phyloP scores from a whole-genome alignment of 2,329 filamentous ascomycete genomes.

The Ophiocordyceps camponoti-saundersi region DNA sequence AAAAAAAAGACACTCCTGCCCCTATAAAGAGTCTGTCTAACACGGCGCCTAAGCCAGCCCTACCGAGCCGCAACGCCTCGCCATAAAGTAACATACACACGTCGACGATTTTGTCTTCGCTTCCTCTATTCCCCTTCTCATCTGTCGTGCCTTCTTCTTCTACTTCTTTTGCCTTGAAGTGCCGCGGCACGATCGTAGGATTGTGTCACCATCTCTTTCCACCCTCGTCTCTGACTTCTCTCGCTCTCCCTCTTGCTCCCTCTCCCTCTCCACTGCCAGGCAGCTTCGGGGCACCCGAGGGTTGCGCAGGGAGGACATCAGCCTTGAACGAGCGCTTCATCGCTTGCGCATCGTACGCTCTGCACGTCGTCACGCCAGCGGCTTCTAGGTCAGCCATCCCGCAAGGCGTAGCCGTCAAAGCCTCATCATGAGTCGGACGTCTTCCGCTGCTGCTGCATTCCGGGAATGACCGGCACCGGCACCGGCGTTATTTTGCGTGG shows the following conservation, averaged over 20 bases:
- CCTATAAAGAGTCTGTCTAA: not conserved
- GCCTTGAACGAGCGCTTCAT: too few relatives aligned
- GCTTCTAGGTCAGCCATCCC: too few relatives aligned
- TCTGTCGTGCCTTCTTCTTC: not conserved
- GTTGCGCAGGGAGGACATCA: too few relatives aligned
- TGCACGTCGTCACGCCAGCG: not conserved
- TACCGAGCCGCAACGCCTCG: not conserved
- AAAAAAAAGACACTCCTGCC: not conserved
- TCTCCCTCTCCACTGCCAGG: too few relatives aligned
- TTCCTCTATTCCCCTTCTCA: not conserved
- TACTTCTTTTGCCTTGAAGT: too few relatives aligned
- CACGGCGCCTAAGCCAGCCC: not conserved
- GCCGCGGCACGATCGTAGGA: too few relatives aligned
- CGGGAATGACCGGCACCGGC: constrained; percentile 24
- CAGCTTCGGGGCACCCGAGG: too few relatives aligned
- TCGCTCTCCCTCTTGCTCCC: too few relatives aligned
- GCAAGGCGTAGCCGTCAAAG: too few relatives aligned
- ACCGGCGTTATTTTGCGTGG: constrained; percentile 26
- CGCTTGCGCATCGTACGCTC: too few relatives aligned
- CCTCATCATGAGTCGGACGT: not conserved
- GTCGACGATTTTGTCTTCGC: not conserved
- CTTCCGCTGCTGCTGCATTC: constrained; percentile 10
- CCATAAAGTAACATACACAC: not conserved
- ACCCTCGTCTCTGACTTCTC: too few relatives aligned
- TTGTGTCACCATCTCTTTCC: too few relatives aligned